Base-by-base conservation (phyloP, 75 land plant species). In the Selaginella tamariscina region DNA sequence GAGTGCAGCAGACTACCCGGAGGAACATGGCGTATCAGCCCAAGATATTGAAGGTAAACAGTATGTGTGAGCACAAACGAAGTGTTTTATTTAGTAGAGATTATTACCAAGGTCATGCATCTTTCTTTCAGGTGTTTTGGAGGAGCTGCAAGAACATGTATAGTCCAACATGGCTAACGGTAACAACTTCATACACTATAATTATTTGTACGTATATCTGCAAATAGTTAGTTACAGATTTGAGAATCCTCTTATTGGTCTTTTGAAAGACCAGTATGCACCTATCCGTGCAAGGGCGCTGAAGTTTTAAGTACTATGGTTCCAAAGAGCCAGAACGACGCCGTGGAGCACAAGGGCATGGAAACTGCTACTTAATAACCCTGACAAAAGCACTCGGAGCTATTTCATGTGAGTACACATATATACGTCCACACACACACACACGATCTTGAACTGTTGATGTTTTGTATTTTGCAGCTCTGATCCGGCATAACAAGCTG, bases 91-190 rank as follows among this genome's bases (percentile, higher is more conserved):
- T 15, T 39, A 5, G 11, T 39, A 5, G 49, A 15, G 15, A 5
- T 39, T 39, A 5, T 15, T 39, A 39, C 49, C 11, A 5, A 39
- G 11, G n/a, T n/a, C n/a, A 39, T 5, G 15, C 49, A 5, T 39
- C 5, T 39, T 15, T 5, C 49, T 39, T 39, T 39, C 15, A 90
- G 98, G 75, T 60, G 78, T 94, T 86, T 63, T 95, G 71, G 99
- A 95, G 75, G 99, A 95, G 76, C 80, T 95, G 20, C 97, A 95
- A 71, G 88, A 88, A 57, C 92, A 95, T 78, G 99, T 95, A 0
- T 96, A 95, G 67, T 82, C 99, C 70, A 96, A 95, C 73, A 87
- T 87, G 88, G 99, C 99, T 20, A 95, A 95, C 82, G 99, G 96
- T 89, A 74, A 64, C 66, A n/a, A n/a, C 29, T 30, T 32, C 56